Percentiles rank a stretch among this genome's conserved stretches.
Evolutionary conservation across 2,329 filamentous ascomycete species (phyloP).

Genomic region (Cercospora zeae-maydis): DNA sequence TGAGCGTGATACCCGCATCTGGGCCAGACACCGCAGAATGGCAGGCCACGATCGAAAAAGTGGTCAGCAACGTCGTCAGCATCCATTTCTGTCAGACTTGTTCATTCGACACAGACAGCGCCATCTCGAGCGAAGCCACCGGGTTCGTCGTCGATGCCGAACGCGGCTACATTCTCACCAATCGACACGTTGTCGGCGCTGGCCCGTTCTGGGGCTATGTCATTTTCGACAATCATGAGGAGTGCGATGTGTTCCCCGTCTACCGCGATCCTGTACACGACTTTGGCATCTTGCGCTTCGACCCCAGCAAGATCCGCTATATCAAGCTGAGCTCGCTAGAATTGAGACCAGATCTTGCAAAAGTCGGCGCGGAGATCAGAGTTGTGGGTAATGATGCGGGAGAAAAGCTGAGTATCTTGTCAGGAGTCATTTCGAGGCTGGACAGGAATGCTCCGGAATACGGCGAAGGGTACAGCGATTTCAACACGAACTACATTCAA

Average conservation of each 20-base stretch:
- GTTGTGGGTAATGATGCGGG: constrained; percentile 98
- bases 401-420: constrained; percentile 96
- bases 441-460: constrained; percentile 98
- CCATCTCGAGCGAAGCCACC: constrained; percentile 90
- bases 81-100: constrained; percentile 98
- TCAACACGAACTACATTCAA: constrained; percentile 95
- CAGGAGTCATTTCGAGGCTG: constrained; percentile 91
- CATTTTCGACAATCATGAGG: constrained; percentile 98
- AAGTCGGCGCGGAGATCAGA: constrained; percentile 87
- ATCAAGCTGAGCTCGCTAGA: constrained; percentile 81
- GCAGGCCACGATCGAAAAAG: constrained; percentile 91
- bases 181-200: constrained; percentile 81
- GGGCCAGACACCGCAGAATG: constrained; percentile 72
- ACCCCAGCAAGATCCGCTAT: constrained; percentile 94
- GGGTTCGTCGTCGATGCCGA: constrained; percentile 97
- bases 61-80: constrained; percentile 94
- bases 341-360: constrained; percentile 78
- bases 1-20: constrained; percentile 45
- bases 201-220: constrained; percentile 98
- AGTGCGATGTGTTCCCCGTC: constrained; percentile 90
- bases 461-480: constrained; percentile 95
- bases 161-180: constrained; percentile 64
- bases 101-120: constrained; percentile 95
- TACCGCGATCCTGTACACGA: constrained; percentile 98
- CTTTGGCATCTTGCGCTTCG: constrained; percentile 94